Base-by-base conservation (phyloP, 2,329 filamentous ascomycete species). In the Penicillium sclerotiorum region DNA sequence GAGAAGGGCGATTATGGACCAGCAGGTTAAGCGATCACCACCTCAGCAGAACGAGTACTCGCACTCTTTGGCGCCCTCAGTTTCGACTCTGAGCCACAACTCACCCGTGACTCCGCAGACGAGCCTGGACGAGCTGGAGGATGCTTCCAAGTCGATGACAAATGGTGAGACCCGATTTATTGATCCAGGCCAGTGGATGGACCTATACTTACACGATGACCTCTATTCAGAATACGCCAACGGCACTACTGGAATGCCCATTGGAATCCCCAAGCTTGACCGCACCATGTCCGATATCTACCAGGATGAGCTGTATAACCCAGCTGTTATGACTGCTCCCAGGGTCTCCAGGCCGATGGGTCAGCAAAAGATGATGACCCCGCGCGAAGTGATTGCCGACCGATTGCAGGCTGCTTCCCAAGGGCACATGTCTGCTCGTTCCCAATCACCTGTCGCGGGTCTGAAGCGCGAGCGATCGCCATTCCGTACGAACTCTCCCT, bases 281-380 rank as follows among this genome's bases (percentile, higher is more conserved):
- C 82, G 90, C 49, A 94, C 91, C 0, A 90, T 94, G 74, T 93
- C 90, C 15, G 90, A 95, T 64, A 81, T 90, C 42, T 93, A 89
- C 64, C 81, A 84, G 62, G 92, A 96, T 68, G 90, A 94, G 69
- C 80, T 95, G 1, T 95, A 89, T 77, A 91, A 87, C 60, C 55
- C 72, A 60, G 62, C 75, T 70, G 20, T 66, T 56, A 67, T 69
- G 63, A 57, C 68, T 12, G 62, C 67, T 45, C 67, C 65, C 22
- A 67, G 71, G 50, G 48, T 65, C 52, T 68, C 76, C 23, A 67
- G 63, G 60, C 64, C 57, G 8, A 53, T 61, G 49, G 61, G 63
- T 37, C 63, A 69, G 54, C n/a, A n/a, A n/a, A 61, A 64, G 32
- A 44, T 69, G 18, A 69, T 77, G 38, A 72, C 81, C 41, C 82